Conservation (phyloP, 805 yeast species). For the Schizosaccharomyces cryophilus region DNA sequence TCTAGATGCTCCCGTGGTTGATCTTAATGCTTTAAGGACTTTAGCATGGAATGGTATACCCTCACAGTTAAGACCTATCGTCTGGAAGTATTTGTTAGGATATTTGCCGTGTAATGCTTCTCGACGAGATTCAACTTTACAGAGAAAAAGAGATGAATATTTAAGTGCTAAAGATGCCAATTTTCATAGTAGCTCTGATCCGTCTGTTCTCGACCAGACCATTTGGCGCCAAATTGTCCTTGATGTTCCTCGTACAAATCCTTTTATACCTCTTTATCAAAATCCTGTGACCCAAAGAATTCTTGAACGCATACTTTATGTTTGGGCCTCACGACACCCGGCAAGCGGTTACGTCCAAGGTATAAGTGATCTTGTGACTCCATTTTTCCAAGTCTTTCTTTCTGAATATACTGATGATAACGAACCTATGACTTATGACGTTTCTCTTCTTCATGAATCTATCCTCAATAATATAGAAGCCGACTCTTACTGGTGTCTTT, state of each 20-base stretch:
- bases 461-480: constrained; percentile 60
- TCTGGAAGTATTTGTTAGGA: constrained; percentile 79
- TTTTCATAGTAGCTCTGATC: constrained; percentile 5
- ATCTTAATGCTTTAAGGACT: constrained; percentile 43
- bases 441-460: constrained; percentile 31
- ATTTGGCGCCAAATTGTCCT: constrained; percentile 91
- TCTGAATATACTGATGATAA: constrained; percentile 31
- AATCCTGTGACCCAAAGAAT: constrained; percentile 49
- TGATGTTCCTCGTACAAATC: constrained; percentile 86
- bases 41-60: constrained; percentile 93
- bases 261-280: constrained; percentile 50
- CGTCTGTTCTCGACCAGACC: constrained; percentile 38
- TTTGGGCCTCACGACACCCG: constrained; percentile 94
- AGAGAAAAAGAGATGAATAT: constrained; percentile 69
- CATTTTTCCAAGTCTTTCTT: constrained; percentile 70
- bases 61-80: constrained; percentile 44
- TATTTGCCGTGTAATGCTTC: constrained; percentile 69
- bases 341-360: constrained; percentile 97
- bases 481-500: constrained; percentile 90
- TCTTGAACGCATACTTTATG: constrained; percentile 53
- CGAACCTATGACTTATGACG: constrained; percentile 32
- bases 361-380: constrained; percentile 79
- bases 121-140: constrained; percentile 43
- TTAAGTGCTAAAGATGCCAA: constrained; percentile 43
- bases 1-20: constrained; percentile 29